Percentiles rank a stretch among this genome's conserved stretches.
Evolutionary conservation across 1,284 basidiomycete genomes (phyloP).

Genomic region (Mrakiaceae sp.): DNA sequence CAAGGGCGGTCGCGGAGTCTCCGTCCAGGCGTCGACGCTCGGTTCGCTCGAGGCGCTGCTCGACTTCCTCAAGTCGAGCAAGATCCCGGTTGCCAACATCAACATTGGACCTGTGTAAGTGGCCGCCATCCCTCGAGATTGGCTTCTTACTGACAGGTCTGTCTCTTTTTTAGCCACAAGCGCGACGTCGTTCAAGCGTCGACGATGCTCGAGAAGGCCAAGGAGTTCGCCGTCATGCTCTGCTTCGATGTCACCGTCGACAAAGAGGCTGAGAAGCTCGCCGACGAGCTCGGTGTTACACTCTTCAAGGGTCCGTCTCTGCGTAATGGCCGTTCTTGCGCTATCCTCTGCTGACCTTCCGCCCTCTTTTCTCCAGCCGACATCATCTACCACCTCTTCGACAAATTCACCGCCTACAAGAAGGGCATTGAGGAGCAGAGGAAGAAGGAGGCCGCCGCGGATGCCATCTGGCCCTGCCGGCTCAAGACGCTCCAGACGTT

Average conservation of each 20-base stretch:
- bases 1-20: slow-evolving; percentile 90
- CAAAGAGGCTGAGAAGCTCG: slow-evolving; percentile 80
- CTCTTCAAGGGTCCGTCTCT: slow-evolving; percentile 68
- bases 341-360: background rate
- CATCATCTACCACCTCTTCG: slow-evolving; percentile 98
- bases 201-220: slow-evolving; percentile 92
- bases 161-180: slow-evolving; percentile 47
- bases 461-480: slow-evolving; percentile 94
- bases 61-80: slow-evolving; percentile 88
- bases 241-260: slow-evolving; percentile 88
- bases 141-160: too few relatives aligned
- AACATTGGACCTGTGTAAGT: slow-evolving; percentile 81
- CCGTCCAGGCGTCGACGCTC: slow-evolving; percentile 93
- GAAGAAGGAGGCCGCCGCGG: slow-evolving; percentile 79
- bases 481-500: slow-evolving; percentile 87
- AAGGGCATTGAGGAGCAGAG: slow-evolving; percentile 87
- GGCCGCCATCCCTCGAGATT: too few relatives aligned
- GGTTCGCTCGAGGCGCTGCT: slow-evolving; percentile 94
- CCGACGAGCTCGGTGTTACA: slow-evolving; percentile 85
- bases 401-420: slow-evolving; percentile 95
- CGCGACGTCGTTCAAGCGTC: slow-evolving; percentile 86
- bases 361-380: slow-evolving; percentile 48
- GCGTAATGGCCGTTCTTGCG: background rate
- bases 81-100: slow-evolving; percentile 95
- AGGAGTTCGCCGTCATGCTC: slow-evolving; percentile 88